phyloP scores from a whole-genome alignment of 306 rosid genomes.

The Oxytropis ochrocephala region DNA sequence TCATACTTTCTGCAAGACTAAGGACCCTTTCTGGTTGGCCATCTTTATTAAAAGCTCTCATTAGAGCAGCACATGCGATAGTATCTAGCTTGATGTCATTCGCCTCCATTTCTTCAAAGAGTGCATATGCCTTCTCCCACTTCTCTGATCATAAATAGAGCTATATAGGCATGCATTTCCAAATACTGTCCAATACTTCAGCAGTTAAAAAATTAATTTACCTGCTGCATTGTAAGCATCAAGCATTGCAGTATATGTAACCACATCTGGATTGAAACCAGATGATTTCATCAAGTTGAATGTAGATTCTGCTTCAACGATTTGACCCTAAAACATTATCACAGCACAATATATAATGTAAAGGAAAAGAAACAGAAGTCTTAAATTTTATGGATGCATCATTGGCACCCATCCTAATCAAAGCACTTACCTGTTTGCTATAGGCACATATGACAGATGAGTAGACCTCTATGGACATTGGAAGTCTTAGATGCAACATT shows the following conservation, averaged over 20 bases:
- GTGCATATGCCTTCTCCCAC: conserved; percentile 67
- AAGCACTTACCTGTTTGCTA: conserved; percentile 68
- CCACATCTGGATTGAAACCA: conserved; percentile 66
- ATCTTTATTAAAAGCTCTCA: conserved; percentile 87
- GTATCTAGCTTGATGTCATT: conserved; percentile 57
- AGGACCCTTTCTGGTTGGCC: conserved; percentile 77
- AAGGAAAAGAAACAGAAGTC: conserved; percentile 8
- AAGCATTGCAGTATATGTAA: conserved; percentile 79
- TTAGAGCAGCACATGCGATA: conserved; percentile 72
- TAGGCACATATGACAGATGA: conserved; percentile 71
- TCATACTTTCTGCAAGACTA: conserved; percentile 65
- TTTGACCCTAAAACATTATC: conserved; percentile 52
- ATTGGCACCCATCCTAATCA: conserved; percentile 12
- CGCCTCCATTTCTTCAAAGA: conserved; percentile 76
- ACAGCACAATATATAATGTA: background rate
- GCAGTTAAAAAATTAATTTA: conserved; percentile 23
- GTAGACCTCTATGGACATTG: conserved; percentile 70
- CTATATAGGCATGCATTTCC: conserved; percentile 8
- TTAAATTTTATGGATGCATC: conserved; percentile 11
- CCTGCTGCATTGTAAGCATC: conserved; percentile 69
- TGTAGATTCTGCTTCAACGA: conserved; percentile 65
- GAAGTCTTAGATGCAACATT: conserved; percentile 56
- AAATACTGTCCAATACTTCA: conserved; percentile 13
- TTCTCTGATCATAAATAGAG: conserved; percentile 44
- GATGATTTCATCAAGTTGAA: conserved; percentile 59